These are phyloP conservation scores for Trichoderma hamatum DNA, from an alignment of 2,329 filamentous ascomycete species.

Conservation along the genomic window DNA sequence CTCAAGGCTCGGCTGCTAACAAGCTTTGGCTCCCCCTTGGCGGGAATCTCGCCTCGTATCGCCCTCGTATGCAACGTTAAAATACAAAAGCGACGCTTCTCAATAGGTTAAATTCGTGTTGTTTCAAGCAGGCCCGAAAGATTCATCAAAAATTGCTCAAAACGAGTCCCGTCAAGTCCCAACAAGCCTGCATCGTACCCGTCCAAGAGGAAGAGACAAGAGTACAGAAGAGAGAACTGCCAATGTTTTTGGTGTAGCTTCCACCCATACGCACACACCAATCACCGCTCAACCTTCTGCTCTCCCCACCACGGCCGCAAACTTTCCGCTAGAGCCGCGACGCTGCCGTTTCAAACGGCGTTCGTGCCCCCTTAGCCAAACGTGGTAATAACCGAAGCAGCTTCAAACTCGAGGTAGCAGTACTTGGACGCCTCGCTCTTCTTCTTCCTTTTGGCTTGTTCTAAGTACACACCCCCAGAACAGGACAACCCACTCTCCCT, in stretches of 20 bases:
- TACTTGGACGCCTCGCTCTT: background rate
- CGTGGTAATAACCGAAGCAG: slow-evolving; percentile 1
- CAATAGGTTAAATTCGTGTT: background rate
- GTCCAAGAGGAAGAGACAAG: background rate
- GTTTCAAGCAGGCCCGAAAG: background rate
- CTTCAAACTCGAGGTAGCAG: background rate
- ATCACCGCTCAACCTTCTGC: background rate
- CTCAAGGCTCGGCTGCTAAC: background rate
- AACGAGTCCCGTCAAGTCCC: background rate
- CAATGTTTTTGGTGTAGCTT: background rate
- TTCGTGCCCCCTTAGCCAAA: background rate
- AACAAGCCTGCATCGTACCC: too few relatives aligned
- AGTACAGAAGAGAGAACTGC: background rate
- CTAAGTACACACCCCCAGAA: background rate
- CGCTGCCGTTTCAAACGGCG: slow-evolving; percentile 12
- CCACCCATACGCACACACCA: background rate
- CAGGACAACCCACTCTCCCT: background rate
- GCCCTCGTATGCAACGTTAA: background rate
- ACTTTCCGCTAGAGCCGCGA: slow-evolving; percentile 19
- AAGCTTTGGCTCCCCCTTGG: background rate
- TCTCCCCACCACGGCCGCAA: background rate
- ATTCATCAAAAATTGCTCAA: background rate
- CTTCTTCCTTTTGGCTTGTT: background rate
- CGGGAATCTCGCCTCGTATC: slow-evolving; percentile 4
- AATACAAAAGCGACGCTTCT: background rate